A percentile compares a stretch with the other conserved stretches of the same genome.
Evolutionary conservation across 805 yeast genomes (phyloP).

Genomic region (Lachancea fermentati): DNA sequence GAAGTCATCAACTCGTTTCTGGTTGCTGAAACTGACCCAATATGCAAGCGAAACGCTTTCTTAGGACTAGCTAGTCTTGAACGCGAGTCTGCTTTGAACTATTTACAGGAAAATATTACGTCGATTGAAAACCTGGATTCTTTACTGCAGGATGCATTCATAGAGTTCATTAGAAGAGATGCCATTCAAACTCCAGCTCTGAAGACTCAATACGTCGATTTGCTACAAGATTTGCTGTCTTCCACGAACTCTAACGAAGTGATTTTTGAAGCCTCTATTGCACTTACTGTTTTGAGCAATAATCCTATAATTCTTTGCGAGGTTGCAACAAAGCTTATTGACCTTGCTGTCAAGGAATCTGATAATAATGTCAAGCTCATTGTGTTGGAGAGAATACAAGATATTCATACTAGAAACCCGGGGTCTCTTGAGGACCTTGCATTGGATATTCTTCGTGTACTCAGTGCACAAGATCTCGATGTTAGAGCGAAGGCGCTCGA

Average conservation of each 20-base stretch:
- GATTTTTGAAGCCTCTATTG: conserved; percentile 84
- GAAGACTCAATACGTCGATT: conserved; percentile 62
- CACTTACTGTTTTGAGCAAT: conserved; percentile 56
- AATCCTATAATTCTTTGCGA: conserved; percentile 63
- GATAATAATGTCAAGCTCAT: conserved; percentile 93
- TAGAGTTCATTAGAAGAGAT: conserved; percentile 87
- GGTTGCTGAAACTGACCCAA: conserved; percentile 80
- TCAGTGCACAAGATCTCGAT: conserved; percentile 84
- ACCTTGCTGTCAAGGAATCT: conserved; percentile 84
- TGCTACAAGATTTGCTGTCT: conserved; percentile 69
- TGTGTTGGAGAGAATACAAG: conserved; percentile 79
- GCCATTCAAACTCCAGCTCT: conserved; percentile 58
- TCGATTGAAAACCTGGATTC: conserved; percentile 67
- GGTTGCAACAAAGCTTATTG: conserved; percentile 83
- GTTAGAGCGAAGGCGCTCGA: conserved; percentile 85
- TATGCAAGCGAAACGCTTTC: conserved; percentile 94
- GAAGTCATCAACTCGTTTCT: conserved; percentile 71
- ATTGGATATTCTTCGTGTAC: conserved; percentile 78
- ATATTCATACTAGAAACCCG: conserved; percentile 65
- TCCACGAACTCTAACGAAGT: conserved; percentile 56
- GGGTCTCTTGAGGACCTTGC: conserved; percentile 80
- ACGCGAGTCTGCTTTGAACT: conserved; percentile 78
- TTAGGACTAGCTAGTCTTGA: conserved; percentile 76
- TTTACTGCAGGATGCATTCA: conserved; percentile 77
- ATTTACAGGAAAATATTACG: conserved; percentile 64